Base-by-base conservation (phyloP, 2,329 filamentous ascomycete species). In the Aureobasidium sp. region DNA sequence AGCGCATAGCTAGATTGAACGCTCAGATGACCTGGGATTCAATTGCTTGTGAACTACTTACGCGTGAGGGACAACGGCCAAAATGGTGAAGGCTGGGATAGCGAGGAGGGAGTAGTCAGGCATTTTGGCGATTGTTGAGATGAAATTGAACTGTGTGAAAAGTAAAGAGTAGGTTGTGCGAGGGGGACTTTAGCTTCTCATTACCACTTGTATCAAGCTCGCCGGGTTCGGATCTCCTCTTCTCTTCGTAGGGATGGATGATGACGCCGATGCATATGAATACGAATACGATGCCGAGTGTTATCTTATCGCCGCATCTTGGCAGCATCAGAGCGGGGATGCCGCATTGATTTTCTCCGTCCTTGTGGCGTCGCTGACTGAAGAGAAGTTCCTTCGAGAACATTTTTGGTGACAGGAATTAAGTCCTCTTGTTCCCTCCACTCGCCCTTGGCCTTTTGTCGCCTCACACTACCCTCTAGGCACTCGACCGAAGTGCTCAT, bases 41-140 rank as follows among this genome's bases (percentile, higher is more conserved):
- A 20, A 8, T 47, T 74, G 65, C 42, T 76, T 75, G 66, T 72
- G 74, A 61, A 62, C 64, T 44, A 39, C 55, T 27, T 29, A 58
- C 55, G 50, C 41, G 58, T 80, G 78, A 1, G 77, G 78, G 26
- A 73, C 55, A 55, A 79, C 47, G 51, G 73, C 70, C 42, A 80
- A 70, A 64, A 74, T 60, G 67, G 76, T 77, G 70, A 78, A 79
- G 64, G 72, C 70, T 0, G 77, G 77, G 47, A 81, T 76, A 47
- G 74, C 74, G 63, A 79, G 67, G 63, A 80, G 68, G n/a, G 77
- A 74, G 42, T 72, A 67, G 63, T 76, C 76, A 59, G 70, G 68
- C n/a, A 65, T 47, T 59, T 66, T 70, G 39, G 53, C 34, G 62
- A 57, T 9, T 15, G 32, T 34, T 34, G 9, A 34, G 9, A 9